Evolutionary conservation across 2,329 filamentous ascomycete genomes (phyloP).

Genomic region (Cercospora zeae-maydis): DNA sequence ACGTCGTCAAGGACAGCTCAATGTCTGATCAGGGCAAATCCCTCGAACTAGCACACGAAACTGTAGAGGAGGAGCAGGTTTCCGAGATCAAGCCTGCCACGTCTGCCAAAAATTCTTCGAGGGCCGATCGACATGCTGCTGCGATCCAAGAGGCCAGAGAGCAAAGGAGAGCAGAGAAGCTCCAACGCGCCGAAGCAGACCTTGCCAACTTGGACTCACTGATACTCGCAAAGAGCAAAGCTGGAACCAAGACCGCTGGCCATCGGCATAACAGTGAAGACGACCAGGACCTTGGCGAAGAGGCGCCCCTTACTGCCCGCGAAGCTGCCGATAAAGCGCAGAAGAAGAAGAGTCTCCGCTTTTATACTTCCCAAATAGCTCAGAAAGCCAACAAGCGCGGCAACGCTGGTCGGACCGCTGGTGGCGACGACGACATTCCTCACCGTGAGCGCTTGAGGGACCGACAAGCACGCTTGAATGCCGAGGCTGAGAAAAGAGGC

Average conservation of each 20-base stretch:
- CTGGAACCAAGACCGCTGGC: conserved; percentile 14
- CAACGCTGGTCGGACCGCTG: conserved; percentile 66
- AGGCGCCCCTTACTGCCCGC: conserved; percentile 70
- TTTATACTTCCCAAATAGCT: conserved; percentile 96
- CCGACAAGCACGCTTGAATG: conserved; percentile 77
- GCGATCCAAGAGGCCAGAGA: conserved; percentile 54
- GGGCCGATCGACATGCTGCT: conserved; percentile 50
- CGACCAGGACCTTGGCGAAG: conserved; percentile 90
- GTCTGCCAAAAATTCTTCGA: conserved; percentile 46
- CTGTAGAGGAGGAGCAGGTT: conserved; percentile 9
- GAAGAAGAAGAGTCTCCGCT: conserved; percentile 87
- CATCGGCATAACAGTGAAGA: conserved; percentile 48
- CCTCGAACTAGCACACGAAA: conserved; percentile 10
- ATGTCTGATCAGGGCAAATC: neutral
- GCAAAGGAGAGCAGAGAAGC: conserved; percentile 51
- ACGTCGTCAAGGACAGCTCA: neutral
- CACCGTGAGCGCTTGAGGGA: conserved; percentile 86
- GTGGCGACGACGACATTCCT: conserved; percentile 78
- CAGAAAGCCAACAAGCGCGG: conserved; percentile 88
- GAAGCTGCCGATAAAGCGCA: conserved; percentile 82
- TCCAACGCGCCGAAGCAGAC: conserved; percentile 62
- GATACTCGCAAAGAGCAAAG: conserved; percentile 40
- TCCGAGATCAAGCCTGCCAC: conserved; percentile 7
- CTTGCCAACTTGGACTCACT: conserved; percentile 69
- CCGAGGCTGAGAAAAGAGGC: conserved; percentile 82